These are phyloP conservation scores for Candida golubevii DNA, from an alignment of 805 yeast species.

Conservation along the genomic window DNA sequence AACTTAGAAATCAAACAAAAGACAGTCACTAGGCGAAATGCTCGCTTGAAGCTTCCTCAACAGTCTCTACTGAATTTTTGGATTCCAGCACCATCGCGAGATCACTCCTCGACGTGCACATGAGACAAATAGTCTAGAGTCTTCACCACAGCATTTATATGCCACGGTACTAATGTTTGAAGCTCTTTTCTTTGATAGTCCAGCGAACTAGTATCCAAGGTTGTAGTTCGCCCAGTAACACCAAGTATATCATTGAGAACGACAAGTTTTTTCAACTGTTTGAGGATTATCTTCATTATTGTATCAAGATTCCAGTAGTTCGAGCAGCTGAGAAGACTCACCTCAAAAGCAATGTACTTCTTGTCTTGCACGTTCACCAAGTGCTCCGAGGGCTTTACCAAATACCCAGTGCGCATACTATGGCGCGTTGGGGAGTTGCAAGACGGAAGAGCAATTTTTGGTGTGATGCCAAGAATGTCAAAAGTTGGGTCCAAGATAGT, in stretches of 20 bases:
- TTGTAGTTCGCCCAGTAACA: background rate
- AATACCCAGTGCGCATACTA: slow-evolving; percentile 67
- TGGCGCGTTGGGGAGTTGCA: slow-evolving; percentile 67
- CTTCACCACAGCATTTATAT: slow-evolving; percentile 62
- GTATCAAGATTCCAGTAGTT: slow-evolving; percentile 54
- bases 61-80: too few species aligned
- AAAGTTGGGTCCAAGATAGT: slow-evolving; percentile 46
- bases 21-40: too few species aligned
- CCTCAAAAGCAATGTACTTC: slow-evolving; percentile 46
- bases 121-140: slow-evolving; percentile 57
- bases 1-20: too few species aligned
- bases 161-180: slow-evolving; percentile 60
- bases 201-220: background rate
- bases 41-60: too few species aligned
- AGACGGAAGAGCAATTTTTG: slow-evolving; percentile 59
- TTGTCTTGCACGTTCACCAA: background rate
- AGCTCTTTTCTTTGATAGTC: slow-evolving; percentile 6
- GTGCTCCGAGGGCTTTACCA: slow-evolving; percentile 40
- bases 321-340: slow-evolving; percentile 70
- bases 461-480: slow-evolving; percentile 53
- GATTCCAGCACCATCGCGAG: slow-evolving; percentile 17
- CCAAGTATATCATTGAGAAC: slow-evolving; percentile 40
- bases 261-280: slow-evolving; percentile 59
- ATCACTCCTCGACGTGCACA: slow-evolving; percentile 37
- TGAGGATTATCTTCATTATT: slow-evolving; percentile 51